phyloP scores from a whole-genome alignment of 306 rosid species.

The Fragaria ananassa region DNA sequence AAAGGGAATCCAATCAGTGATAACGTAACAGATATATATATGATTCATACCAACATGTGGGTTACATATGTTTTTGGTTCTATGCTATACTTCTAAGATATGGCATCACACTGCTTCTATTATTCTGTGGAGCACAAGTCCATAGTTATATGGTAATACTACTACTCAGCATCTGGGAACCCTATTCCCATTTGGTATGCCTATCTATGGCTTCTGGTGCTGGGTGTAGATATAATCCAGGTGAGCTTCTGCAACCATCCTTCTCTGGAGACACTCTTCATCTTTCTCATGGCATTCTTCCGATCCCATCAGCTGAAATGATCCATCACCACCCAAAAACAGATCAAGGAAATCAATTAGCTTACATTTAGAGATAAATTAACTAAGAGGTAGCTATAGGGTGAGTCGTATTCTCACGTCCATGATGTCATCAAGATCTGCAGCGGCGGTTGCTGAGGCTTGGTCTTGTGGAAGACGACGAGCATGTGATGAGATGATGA shows the following conservation, averaged over 20 bases:
- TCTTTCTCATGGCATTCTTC: constrained; percentile 43
- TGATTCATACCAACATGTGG: not conserved
- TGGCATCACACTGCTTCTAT: not conserved
- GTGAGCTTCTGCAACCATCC: constrained; percentile 67
- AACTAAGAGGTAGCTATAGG: not conserved
- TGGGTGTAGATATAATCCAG: constrained; percentile 89
- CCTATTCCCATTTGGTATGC: not conserved
- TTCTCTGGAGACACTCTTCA: constrained; percentile 46
- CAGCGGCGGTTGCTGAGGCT: constrained; percentile 14
- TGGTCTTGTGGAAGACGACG: constrained; percentile 32
- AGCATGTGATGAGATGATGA: constrained; percentile 37
- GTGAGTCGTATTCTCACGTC: not conserved
- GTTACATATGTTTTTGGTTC: not conserved
- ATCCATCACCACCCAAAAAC: constrained; percentile 1
- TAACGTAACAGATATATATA: not conserved
- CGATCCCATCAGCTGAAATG: constrained; percentile 42
- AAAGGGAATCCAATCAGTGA: not conserved
- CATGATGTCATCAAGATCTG: not conserved
- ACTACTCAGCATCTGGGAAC: not conserved
- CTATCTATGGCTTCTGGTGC: constrained; percentile 43
- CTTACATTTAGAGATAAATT: not conserved
- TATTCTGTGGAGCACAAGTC: not conserved
- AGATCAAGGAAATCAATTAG: not conserved
- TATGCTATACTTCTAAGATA: not conserved
- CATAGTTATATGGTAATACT: not conserved